A percentile compares a stretch with the other conserved stretches of the same genome.
phyloP scores from a whole-genome alignment of 2,329 filamentous ascomycete species.

The Helminthosporium solani region DNA sequence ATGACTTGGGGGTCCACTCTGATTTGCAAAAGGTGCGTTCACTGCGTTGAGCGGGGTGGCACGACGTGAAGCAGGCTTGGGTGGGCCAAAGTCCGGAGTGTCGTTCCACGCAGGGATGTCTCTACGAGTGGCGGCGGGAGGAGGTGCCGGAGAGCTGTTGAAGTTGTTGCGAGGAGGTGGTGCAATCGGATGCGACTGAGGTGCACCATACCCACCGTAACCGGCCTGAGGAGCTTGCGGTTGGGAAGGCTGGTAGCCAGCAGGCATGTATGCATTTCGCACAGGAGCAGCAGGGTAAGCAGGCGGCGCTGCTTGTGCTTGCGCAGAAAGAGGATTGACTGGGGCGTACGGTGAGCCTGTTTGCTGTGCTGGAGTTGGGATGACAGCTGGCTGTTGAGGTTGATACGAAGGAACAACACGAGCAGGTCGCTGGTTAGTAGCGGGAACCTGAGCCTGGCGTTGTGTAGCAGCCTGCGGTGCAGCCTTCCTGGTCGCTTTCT shows the following conservation, averaged over 20 bases:
- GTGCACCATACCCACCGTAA: slow-evolving; percentile 51
- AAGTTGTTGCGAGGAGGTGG: slow-evolving; percentile 67
- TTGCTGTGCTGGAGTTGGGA: slow-evolving; percentile 24
- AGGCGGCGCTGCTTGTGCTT: slow-evolving; percentile 25
- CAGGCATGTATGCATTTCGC: slow-evolving; percentile 48
- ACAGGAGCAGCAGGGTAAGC: slow-evolving; percentile 26
- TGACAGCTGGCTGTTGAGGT: slow-evolving; percentile 19
- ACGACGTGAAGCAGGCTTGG: slow-evolving; percentile 70
- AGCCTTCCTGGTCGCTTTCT: slow-evolving; percentile 73
- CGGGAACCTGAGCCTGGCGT: slow-evolving; percentile 42
- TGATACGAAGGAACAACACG: slow-evolving; percentile 42
- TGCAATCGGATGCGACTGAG: slow-evolving; percentile 48
- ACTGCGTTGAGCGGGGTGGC: slow-evolving; percentile 72
- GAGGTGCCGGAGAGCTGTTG: slow-evolving; percentile 63
- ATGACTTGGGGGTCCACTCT: slow-evolving; percentile 59
- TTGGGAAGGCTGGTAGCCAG: slow-evolving; percentile 55
- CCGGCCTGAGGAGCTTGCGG: slow-evolving; percentile 30
- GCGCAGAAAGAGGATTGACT: slow-evolving; percentile 31
- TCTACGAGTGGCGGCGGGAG: slow-evolving; percentile 68
- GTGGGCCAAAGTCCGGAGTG: slow-evolving; percentile 72
- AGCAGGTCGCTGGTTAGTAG: slow-evolving; percentile 34
- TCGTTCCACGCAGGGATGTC: slow-evolving; percentile 91
- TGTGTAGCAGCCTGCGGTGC: slow-evolving; percentile 45
- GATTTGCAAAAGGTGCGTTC: slow-evolving; percentile 71
- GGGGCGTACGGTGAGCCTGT: slow-evolving; percentile 39